These are phyloP conservation scores for Lachnellula cervina DNA, from an alignment of 2,329 filamentous ascomycete species.

Conservation along the genomic window DNA sequence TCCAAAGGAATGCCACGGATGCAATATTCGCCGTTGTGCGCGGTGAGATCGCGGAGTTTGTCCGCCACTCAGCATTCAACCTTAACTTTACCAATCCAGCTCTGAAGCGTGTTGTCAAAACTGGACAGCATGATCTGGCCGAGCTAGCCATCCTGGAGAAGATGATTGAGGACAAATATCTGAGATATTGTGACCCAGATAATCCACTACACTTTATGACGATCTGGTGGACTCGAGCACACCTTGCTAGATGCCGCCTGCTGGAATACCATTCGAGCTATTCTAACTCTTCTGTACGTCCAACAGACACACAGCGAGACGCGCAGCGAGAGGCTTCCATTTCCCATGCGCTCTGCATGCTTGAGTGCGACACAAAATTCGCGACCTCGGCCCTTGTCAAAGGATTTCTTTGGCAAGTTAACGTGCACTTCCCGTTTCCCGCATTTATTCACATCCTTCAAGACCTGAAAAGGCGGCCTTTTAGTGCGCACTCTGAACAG, in stretches of 20 bases:
- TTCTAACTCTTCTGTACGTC: slow-evolving; percentile 15
- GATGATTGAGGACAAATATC: slow-evolving; percentile 37
- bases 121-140: slow-evolving; percentile 5
- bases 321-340: slow-evolving; percentile 30
- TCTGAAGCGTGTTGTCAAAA: slow-evolving; percentile 18
- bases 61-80: slow-evolving; percentile 23
- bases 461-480: slow-evolving; percentile 25
- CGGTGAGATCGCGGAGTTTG: slow-evolving; percentile 48
- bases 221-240: slow-evolving; percentile 23
- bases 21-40: slow-evolving; percentile 56
- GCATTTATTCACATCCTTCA: slow-evolving; percentile 33
- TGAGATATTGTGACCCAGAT: slow-evolving; percentile 38
- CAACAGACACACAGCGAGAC: slow-evolving; percentile 15
- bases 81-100: slow-evolving; percentile 20
- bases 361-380: slow-evolving; percentile 34
- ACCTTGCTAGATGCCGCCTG: slow-evolving; percentile 26
- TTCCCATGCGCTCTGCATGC: slow-evolving; percentile 23
- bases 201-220: slow-evolving; percentile 35
- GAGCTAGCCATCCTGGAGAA: slow-evolving; percentile 33
- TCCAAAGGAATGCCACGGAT: slow-evolving; percentile 50
- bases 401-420: slow-evolving; percentile 30
- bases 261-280: slow-evolving; percentile 26
- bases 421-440: slow-evolving; percentile 31
- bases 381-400: slow-evolving; percentile 26
- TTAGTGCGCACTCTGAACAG: slow-evolving; percentile 23